Evolutionary conservation across 208 protist genomes (phyloP), one percentile per base, ranked within the genome.

Genomic region (Trypanosoma cruzi): DNA sequence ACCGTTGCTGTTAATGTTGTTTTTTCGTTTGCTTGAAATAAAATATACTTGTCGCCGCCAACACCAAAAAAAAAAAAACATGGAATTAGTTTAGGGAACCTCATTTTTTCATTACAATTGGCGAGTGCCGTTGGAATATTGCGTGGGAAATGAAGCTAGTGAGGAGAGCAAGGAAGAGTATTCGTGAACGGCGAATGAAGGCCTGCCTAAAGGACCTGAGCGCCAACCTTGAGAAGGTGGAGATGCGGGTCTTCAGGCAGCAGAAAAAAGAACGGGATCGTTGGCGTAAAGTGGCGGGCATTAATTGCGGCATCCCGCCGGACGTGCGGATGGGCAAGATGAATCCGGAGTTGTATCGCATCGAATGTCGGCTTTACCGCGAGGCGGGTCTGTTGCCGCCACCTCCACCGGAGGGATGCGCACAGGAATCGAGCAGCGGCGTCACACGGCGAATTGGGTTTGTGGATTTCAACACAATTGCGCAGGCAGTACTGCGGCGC

Each of bases 101-200:
- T n/a, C n/a, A 40, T 40, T 13, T 10, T 40, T 40, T 40, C 10
- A 4, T 4, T 40, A 40, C 36, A 40, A 10, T 20, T 3, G 16
- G 4, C 44, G 44, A 20, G 44, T 49, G n/a, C n/a, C 44, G 2
- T 49, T 6, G 7, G 44, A 4, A 49, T 5, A 24, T 52, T 68
- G 22, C 26, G 42, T 32, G 5, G 28, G 46, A 31, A 28, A 96
- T 96, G 90, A 96, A 92, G 73, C 75, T 96, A 3, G 91, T 96
- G 20, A 77, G 91, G 4, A 77, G 91, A 26, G 91, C 91, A 31
- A 76, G 91, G 20, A 96, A 96, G 80, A 93, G 86, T 68, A 92
- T 96, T 64, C 81, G 81, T 20, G 88, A 96, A 69, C 79, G 91
- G 31, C 86, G 88, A 22, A 96, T 96, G 91, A 91, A 88, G 72